Percentiles rank a stretch among this genome's conserved stretches.
Evolutionary conservation across 2,329 filamentous ascomycete species (phyloP).

Genomic region (Cryphonectria radicalis): DNA sequence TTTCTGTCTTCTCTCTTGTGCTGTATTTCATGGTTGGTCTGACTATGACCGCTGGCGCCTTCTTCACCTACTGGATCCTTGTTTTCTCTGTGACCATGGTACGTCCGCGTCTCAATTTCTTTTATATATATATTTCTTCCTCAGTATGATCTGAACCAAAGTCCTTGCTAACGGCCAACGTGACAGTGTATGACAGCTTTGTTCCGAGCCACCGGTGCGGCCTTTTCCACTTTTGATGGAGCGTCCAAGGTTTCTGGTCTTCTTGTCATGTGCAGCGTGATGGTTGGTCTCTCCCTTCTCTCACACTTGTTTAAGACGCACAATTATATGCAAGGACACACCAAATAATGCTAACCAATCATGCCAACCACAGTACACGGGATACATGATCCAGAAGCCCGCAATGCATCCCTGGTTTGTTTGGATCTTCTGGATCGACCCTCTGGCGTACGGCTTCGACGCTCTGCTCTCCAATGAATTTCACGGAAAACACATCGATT

Average conservation of each 20-base stretch:
- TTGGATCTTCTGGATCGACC: constrained; percentile 69
- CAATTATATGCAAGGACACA: too few species aligned
- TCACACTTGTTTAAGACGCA: too few species aligned
- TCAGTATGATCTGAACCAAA: too few species aligned
- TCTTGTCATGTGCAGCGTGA: constrained; percentile 39
- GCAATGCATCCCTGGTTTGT: constrained; percentile 67
- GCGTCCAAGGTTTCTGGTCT: constrained; percentile 62
- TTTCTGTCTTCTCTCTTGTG: too few species aligned
- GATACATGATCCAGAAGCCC: constrained; percentile 64
- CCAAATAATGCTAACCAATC: not conserved
- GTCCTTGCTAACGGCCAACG: too few species aligned
- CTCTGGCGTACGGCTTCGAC: constrained; percentile 72
- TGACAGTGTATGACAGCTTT: constrained; percentile 4
- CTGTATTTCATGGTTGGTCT: too few species aligned
- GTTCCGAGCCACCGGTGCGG: constrained; percentile 59
- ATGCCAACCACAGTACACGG: constrained; percentile 52
- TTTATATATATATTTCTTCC: too few species aligned
- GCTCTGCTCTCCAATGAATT: constrained; percentile 74
- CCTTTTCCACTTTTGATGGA: constrained; percentile 59
- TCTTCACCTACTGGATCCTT: too few species aligned
- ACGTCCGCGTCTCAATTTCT: too few species aligned
- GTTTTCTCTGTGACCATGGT: too few species aligned
- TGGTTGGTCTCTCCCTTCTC: constrained; percentile 44
- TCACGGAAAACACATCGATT: constrained; percentile 38
- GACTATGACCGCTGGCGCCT: too few species aligned